These are phyloP conservation scores for Phytophthora macrochlamydospora DNA, from an alignment of 352 stramenopile genomes.

Conservation along the genomic window DNA sequence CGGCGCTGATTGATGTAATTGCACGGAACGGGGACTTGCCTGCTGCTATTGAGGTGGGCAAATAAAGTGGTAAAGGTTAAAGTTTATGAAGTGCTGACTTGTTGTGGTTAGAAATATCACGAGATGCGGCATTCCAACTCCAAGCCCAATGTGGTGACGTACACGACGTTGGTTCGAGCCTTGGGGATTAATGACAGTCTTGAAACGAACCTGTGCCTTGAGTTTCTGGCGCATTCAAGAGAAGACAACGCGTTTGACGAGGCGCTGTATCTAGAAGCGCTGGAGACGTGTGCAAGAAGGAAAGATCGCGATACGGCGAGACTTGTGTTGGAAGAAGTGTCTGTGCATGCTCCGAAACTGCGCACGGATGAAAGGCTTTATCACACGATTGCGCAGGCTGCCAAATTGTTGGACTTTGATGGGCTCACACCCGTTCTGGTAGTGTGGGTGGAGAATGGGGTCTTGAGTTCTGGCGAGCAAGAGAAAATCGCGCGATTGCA, in stretches of 20 bases:
- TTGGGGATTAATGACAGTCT: constrained; percentile 48
- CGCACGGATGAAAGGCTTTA: constrained; percentile 52
- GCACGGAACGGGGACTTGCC: constrained; percentile 52
- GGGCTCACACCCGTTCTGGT: constrained; percentile 31
- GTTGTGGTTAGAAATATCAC: constrained; percentile 52
- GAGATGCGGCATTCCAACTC: constrained; percentile 65
- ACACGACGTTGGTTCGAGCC: constrained; percentile 68
- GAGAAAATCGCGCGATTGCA: constrained; percentile 22
- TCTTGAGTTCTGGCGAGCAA: constrained; percentile 47
- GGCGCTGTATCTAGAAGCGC: constrained; percentile 59
- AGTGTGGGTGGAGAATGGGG: constrained; percentile 40
- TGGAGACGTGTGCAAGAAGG: constrained; percentile 56
- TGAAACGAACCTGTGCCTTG: constrained; percentile 39
- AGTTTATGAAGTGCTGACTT: neutral
- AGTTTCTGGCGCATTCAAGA: constrained; percentile 52
- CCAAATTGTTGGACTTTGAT: constrained; percentile 36
- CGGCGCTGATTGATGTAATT: constrained; percentile 78
- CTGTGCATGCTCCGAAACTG: constrained; percentile 35
- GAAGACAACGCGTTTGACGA: constrained; percentile 65
- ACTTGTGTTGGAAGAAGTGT: constrained; percentile 44
- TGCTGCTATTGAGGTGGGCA: constrained; percentile 49
- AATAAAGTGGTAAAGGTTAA: neutral
- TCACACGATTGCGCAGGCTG: constrained; percentile 45
- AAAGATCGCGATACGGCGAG: constrained; percentile 40
- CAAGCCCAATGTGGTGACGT: constrained; percentile 77